Evolutionary conservation across 352 stramenopile genomes (phyloP).

Genomic region (Globisporangium irregulare): DNA sequence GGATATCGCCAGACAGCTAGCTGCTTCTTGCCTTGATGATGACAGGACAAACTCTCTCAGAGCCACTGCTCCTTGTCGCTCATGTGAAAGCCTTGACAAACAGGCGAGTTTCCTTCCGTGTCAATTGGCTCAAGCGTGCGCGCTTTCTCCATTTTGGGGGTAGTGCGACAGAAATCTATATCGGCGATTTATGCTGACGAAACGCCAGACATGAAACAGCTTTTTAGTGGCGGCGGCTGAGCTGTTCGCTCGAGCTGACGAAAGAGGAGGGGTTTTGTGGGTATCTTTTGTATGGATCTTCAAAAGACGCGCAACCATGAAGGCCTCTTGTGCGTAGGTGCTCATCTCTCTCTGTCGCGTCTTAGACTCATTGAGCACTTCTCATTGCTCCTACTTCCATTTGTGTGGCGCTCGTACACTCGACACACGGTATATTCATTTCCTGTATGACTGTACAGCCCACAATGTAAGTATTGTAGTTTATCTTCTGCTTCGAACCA

Average conservation of each 20-base stretch:
- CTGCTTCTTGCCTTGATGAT: not conserved
- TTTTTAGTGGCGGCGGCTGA: not conserved
- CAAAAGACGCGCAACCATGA: not conserved
- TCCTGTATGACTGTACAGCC: not conserved
- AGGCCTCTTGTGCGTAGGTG: slow-evolving; percentile 4
- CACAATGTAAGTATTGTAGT: slow-evolving; percentile 5
- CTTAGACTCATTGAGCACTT: not conserved
- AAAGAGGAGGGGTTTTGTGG: not conserved
- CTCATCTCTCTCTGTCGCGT: not conserved
- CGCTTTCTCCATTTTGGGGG: slow-evolving; percentile 1
- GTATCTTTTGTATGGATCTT: not conserved
- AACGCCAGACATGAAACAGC: not conserved
- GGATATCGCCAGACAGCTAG: no score
- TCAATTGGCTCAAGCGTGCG: not conserved
- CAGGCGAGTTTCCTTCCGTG: not conserved
- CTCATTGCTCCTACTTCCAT: not conserved
- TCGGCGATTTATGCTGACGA: not conserved
- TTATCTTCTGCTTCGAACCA: not conserved
- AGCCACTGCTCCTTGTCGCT: not conserved
- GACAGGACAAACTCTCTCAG: not conserved
- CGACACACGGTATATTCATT: not conserved
- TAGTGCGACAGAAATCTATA: not conserved
- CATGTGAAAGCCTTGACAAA: not conserved
- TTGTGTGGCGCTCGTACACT: not conserved
- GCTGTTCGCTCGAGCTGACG: not conserved